phyloP scores from a whole-genome alignment of 495 filamentous ascomycete genomes.

The Darksidea phi region DNA sequence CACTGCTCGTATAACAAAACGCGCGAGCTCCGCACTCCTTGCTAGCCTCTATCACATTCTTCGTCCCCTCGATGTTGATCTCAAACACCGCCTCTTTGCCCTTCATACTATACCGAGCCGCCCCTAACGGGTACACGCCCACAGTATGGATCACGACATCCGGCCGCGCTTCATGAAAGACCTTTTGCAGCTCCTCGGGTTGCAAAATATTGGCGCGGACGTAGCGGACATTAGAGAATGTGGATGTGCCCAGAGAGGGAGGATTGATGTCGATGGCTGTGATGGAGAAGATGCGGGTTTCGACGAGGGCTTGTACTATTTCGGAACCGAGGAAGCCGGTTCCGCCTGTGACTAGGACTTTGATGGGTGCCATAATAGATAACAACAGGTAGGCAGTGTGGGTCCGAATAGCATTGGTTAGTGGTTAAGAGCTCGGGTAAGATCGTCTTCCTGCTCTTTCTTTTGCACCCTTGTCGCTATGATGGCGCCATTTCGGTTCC shows the following conservation, averaged over 20 bases:
- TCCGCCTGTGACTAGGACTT: constrained; percentile 44
- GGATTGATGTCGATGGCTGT: constrained; percentile 41
- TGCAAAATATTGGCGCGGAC: constrained; percentile 38
- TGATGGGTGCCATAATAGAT: no score
- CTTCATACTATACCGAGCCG: constrained; percentile 35
- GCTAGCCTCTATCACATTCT: constrained; percentile 45
- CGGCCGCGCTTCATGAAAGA: constrained; percentile 35
- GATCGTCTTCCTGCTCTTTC: no score
- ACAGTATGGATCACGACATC: constrained; percentile 43
- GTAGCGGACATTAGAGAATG: constrained; percentile 30
- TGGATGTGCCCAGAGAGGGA: constrained; percentile 15
- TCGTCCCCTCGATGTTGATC: constrained; percentile 50
- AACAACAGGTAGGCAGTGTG: no score
- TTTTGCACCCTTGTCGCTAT: no score
- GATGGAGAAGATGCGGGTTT: constrained; percentile 32
- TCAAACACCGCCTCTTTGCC: constrained; percentile 36
- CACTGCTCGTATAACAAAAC: constrained; percentile 53
- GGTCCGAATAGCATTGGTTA: no score
- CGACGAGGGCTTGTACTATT: constrained; percentile 38
- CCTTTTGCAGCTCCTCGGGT: constrained; percentile 25
- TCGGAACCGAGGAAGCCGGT: constrained; percentile 43
- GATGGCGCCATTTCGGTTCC: no score
- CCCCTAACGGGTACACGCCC: constrained; percentile 36
- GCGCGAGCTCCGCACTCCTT: constrained; percentile 40
- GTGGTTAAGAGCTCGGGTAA: no score